Percentiles rank a stretch among this genome's conserved stretches.
phyloP scores from a whole-genome alignment of 2,329 filamentous ascomycete species.

The Hawksworthiomyces lignivorus region DNA sequence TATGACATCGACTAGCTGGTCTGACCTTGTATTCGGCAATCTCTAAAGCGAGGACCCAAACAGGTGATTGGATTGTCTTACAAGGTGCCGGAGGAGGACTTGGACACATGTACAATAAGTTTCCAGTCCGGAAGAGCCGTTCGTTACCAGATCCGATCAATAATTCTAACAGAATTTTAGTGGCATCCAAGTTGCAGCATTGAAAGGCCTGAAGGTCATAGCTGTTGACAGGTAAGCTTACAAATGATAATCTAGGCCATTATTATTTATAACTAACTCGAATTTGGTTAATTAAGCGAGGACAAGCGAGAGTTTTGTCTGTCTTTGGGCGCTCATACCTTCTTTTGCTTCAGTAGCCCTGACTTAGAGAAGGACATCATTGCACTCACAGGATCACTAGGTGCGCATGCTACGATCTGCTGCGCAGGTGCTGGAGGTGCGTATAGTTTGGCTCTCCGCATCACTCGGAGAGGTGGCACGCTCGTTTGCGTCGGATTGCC shows the following conservation, averaged over 20 bases:
- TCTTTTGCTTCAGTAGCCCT: constrained; percentile 2
- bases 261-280: no score
- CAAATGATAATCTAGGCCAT: no score
- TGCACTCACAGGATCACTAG: not conserved
- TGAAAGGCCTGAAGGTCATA: constrained; percentile 5
- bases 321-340: not conserved
- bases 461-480: constrained; percentile 2
- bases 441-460: not conserved
- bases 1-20: no score
- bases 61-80: constrained; percentile 3
- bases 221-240: constrained; percentile 5
- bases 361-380: not conserved
- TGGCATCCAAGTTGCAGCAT: constrained; percentile 5
- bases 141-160: no score
- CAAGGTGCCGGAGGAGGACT: constrained; percentile 4
- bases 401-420: constrained; percentile 6
- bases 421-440: not conserved
- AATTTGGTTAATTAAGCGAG: no score
- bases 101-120: constrained; percentile 1
- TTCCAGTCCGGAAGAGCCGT: no score
- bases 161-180: not conserved
- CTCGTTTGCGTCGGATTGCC: constrained; percentile 7
- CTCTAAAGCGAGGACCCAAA: not conserved
- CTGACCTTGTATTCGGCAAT: constrained; percentile 7
- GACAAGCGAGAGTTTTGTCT: constrained; percentile 7